Evolutionary conservation across 345 rosid genomes (phyloP), one percentile per base, ranked within the genome.

Genomic region (Citrus inodora): DNA sequence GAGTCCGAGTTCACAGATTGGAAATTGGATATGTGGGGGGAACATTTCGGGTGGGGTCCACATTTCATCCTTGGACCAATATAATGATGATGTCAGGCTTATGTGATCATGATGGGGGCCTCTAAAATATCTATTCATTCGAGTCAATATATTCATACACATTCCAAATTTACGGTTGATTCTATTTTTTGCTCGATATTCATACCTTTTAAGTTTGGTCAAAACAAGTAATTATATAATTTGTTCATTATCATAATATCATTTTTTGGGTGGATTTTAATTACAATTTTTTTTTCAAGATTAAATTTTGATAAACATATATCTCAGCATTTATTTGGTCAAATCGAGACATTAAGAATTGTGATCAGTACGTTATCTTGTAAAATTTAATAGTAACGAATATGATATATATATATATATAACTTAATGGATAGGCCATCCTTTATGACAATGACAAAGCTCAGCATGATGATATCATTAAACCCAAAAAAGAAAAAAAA

Each of bases 41-140:
- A 42, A 21, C 56, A 5, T 24, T 11, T 13, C 27, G 7, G 27
- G 74, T 13, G 76, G 87, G 83, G 8, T 27, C 85, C 71, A 40
- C 59, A 33, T 6, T 13, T 19, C 17, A 21, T 60, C 79, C 53
- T 33, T 79, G 79, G 78, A 79, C 89, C 86, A 81, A 82, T 51
- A 83, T 63, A 71, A 28, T 60, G 85, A 78, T 90, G 93, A 85
- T 83, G 87, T 86, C 86, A 93, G 80, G 75, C 78, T 80, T 14
- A 62, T 71, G 88, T 90, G 92, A 90, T 75, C 89, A 40, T 91
- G 88, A 88, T 74, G 81, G 67, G 63, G 61, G 21, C 58, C 33
- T 51, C 48, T 19, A 16, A 35, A 35, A 71, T 22, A 58, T 59
- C 42, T 40, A 16, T 3, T 1, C 33, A 4, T 33, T 25, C 51